Evolutionary conservation across 2,329 filamentous ascomycete species (phyloP).

Genomic region (Fonsecaea pedrosoi): DNA sequence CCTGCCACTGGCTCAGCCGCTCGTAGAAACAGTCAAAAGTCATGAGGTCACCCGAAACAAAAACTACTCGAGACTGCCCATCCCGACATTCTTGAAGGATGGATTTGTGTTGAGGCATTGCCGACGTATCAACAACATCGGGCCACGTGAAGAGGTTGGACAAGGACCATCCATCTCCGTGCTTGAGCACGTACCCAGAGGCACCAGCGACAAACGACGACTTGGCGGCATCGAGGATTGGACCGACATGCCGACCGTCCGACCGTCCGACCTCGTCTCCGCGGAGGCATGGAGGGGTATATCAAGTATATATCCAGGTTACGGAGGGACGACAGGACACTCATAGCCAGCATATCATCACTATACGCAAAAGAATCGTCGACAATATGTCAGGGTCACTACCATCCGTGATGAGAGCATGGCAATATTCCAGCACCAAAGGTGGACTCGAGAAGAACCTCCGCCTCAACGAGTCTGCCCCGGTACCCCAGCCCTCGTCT

Average conservation of each 20-base stretch:
- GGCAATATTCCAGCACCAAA: constrained; percentile 59
- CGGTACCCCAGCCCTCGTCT: constrained; percentile 45
- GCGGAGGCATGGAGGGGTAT: background rate
- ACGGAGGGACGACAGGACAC: too few relatives aligned
- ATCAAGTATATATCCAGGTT: background rate
- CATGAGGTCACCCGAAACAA: background rate
- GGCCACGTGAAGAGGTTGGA: background rate
- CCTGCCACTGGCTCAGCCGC: background rate
- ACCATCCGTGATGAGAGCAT: constrained; percentile 61
- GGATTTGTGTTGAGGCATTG: too few relatives aligned
- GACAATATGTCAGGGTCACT: constrained; percentile 2
- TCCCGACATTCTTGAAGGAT: too few relatives aligned
- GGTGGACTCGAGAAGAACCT: constrained; percentile 62
- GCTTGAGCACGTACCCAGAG: background rate
- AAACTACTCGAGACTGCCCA: background rate
- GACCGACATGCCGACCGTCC: background rate
- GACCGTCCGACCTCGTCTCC: background rate
- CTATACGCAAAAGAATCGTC: background rate
- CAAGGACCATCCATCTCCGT: background rate
- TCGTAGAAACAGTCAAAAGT: background rate
- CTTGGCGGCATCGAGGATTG: background rate
- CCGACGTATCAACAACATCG: background rate
- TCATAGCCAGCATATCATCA: too few relatives aligned
- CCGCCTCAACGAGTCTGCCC: constrained; percentile 51
- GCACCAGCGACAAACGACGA: background rate